phyloP scores from a whole-genome alignment of 768 basidiomycete species.

The Amanita pseudoporphyria region DNA sequence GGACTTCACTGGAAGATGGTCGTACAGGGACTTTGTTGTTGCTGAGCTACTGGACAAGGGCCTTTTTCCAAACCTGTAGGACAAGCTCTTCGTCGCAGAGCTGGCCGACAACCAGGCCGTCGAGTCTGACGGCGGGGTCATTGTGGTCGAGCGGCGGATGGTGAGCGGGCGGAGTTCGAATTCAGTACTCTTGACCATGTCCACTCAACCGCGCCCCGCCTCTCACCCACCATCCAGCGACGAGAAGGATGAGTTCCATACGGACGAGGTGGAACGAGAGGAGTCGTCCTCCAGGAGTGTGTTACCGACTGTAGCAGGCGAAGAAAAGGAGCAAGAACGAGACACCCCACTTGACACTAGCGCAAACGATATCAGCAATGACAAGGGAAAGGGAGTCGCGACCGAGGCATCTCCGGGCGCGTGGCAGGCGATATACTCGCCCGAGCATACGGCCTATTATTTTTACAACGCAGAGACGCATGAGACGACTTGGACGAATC shows the following conservation, averaged over 20 bases:
- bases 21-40: no score
- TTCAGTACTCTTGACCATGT: constrained; percentile 4
- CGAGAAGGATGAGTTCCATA: neutral
- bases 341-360: neutral
- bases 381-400: constrained; percentile 1
- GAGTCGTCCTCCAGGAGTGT: neutral
- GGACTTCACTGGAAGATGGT: neutral
- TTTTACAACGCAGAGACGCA: constrained; percentile 70
- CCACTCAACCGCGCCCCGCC: neutral
- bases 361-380: neutral
- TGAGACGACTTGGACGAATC: constrained; percentile 82
- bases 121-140: neutral
- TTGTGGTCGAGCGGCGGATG: neutral
- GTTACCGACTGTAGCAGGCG: neutral
- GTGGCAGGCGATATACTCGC: constrained; percentile 81
- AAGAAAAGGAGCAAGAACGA: neutral
- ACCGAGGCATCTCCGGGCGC: constrained; percentile 15
- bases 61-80: no score
- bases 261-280: neutral
- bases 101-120: neutral
- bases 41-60: no score
- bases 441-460: constrained; percentile 74
- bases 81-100: no score
- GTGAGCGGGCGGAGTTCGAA: constrained; percentile 12
- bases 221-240: neutral